phyloP scores from a whole-genome alignment of 2,329 filamentous ascomycete species.

The Penicillium sp. region DNA sequence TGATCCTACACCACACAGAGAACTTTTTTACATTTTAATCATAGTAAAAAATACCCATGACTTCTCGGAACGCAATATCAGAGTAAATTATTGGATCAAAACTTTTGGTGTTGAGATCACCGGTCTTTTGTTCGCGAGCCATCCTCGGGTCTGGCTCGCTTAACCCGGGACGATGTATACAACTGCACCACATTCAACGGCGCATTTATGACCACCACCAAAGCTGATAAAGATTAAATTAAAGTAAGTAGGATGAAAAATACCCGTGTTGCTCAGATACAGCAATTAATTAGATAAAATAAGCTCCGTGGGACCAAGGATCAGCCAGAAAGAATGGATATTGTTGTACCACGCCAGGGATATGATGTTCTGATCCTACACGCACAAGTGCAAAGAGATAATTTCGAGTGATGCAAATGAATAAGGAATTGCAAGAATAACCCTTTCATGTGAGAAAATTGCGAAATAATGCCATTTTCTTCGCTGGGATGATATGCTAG shows the following conservation, averaged over 20 bases:
- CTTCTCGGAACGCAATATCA: background rate
- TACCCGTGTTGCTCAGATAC: background rate
- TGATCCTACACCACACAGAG: slow-evolving; percentile 14
- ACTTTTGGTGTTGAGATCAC: slow-evolving; percentile 9
- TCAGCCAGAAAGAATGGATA: background rate
- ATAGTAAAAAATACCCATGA: background rate
- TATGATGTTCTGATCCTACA: slow-evolving; percentile 1
- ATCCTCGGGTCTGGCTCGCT: slow-evolving; percentile 13
- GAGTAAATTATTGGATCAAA: background rate
- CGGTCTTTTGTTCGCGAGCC: background rate
- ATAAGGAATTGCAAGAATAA: background rate
- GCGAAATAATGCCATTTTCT: background rate
- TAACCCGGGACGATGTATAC: slow-evolving; percentile 15
- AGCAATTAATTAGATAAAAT: background rate
- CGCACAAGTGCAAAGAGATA: background rate
- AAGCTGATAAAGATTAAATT: background rate
- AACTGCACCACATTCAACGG: background rate
- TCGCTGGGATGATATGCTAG: slow-evolving; percentile 15
- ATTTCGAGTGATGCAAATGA: background rate
- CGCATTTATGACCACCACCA: slow-evolving; percentile 1
- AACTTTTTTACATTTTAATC: background rate
- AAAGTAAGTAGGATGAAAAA: background rate
- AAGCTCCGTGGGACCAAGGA: background rate
- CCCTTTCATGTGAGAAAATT: background rate
- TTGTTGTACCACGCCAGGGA: background rate